These are phyloP conservation scores for Colletotrichum euphorbiae DNA, from an alignment of 2,329 filamentous ascomycete genomes.

Conservation along the genomic window DNA sequence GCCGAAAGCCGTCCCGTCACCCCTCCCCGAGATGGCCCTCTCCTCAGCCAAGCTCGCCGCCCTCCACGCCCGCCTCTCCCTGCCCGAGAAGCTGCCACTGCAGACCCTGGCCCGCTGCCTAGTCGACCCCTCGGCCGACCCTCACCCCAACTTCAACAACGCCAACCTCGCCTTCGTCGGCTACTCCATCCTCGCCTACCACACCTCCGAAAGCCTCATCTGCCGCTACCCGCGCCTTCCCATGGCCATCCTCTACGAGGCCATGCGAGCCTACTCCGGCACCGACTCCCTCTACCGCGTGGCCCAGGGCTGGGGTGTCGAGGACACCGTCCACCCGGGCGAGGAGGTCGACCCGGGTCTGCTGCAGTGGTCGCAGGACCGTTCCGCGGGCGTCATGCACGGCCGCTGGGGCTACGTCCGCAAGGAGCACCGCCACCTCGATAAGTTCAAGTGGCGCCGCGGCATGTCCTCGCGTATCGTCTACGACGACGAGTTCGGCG, in stretches of 20 bases:
- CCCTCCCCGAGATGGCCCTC: slow-evolving; percentile 73
- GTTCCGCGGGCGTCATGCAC: slow-evolving; percentile 57
- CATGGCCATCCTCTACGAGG: slow-evolving; percentile 86
- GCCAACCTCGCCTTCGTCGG: slow-evolving; percentile 84
- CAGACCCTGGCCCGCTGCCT: slow-evolving; percentile 88
- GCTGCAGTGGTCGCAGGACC: slow-evolving; percentile 77
- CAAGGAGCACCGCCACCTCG: slow-evolving; percentile 59
- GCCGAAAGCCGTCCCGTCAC: slow-evolving; percentile 71
- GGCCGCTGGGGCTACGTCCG: slow-evolving; percentile 65
- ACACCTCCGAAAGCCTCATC: slow-evolving; percentile 88
- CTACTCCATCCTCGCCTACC: slow-evolving; percentile 85
- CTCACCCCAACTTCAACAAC: slow-evolving; percentile 88
- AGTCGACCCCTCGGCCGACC: slow-evolving; percentile 86
- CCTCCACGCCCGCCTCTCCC: slow-evolving; percentile 87
- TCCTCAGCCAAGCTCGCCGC: slow-evolving; percentile 90
- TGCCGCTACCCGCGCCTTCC: slow-evolving; percentile 92
- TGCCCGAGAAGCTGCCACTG: slow-evolving; percentile 84
- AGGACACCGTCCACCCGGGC: slow-evolving; percentile 86
- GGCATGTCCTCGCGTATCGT: slow-evolving; percentile 82
- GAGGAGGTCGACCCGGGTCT: slow-evolving; percentile 92
- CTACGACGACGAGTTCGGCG: slow-evolving; percentile 87
- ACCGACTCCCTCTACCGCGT: slow-evolving; percentile 78
- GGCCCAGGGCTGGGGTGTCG: slow-evolving; percentile 90
- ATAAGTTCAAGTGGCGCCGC: slow-evolving; percentile 69
- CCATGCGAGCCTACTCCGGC: slow-evolving; percentile 86